phyloP scores from a whole-genome alignment of 805 yeast species.

The Teunomyces stri region DNA sequence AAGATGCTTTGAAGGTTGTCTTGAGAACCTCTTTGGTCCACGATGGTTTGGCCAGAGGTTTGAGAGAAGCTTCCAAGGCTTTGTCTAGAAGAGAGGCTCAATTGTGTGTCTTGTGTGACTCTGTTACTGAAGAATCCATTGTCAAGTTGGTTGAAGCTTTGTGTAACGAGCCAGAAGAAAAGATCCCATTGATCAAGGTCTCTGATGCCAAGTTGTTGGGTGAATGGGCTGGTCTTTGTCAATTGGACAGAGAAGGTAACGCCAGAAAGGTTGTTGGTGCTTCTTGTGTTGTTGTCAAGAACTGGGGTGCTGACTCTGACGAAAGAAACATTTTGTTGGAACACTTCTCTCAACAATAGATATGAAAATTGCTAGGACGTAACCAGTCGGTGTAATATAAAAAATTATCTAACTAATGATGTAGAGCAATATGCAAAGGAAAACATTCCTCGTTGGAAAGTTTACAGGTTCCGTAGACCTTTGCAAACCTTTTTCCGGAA shows the following conservation, averaged over 20 bases:
- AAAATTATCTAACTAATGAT: neutral
- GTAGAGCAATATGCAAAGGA: neutral
- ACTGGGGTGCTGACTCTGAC: constrained; percentile 99
- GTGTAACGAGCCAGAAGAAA: constrained; percentile 95
- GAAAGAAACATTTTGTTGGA: constrained; percentile 95
- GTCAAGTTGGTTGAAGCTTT: constrained; percentile 98
- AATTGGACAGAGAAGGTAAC: constrained; percentile 99
- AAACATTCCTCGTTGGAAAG: too few species aligned
- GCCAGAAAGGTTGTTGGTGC: constrained; percentile 99
- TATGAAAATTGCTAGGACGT: constrained; percentile 3
- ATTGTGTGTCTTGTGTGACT: constrained; percentile 94
- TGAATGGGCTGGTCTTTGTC: constrained; percentile 99
- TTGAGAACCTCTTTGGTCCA: constrained; percentile 96
- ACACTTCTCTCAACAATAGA: constrained; percentile 79
- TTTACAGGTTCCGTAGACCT: too few species aligned
- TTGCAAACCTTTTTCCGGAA: too few species aligned
- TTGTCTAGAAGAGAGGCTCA: constrained; percentile 96
- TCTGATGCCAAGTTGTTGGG: constrained; percentile 99
- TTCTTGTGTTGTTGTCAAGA: constrained; percentile 98
- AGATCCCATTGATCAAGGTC: constrained; percentile 98
- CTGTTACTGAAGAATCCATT: constrained; percentile 97
- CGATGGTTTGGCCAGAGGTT: constrained; percentile 99
- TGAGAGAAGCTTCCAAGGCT: constrained; percentile 99
- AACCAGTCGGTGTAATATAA: constrained; percentile 2
- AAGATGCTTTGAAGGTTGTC: constrained; percentile 97